Evolutionary conservation across 163 green algal genomes (phyloP), one percentile per base, ranked within the genome.

Genomic region (Volvox carteri): DNA sequence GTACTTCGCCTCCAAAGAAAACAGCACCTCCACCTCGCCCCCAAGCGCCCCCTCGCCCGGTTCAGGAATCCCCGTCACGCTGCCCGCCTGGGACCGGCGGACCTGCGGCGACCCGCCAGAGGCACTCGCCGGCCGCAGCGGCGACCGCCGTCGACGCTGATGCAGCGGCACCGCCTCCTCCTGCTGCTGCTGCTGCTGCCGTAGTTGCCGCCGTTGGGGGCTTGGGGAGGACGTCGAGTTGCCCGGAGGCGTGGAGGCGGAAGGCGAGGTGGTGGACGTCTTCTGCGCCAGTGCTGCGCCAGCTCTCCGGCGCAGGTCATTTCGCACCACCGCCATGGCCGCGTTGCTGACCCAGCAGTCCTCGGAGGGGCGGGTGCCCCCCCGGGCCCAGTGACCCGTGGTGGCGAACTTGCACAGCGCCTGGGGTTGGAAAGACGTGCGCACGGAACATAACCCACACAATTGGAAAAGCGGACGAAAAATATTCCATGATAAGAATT

Each of bases 301-400:
- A 4, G 70, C 37, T 2, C 84, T 52, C 5, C 35, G 39, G 11
- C 56, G 70, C 52, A 84, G 84, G 1, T 89, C 30, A 28, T 77
- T 58, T 0, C 84, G 84, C 14, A 89, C 54, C 54, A 52, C 84
- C 18, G 84, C 84, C 72, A 77, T 77, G 1, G 84, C 84, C 14
- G 84, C 84, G 70, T 89, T 89, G 84, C 37, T 84, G 52, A 89
- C 84, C 84, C 84, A 89, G 48, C 33, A 68, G 68, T 89, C 84
- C 41, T 78, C 84, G 2, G 84, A 28, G 30, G 84, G 72, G 0
- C 84, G 84, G 33, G 77, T 19, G 39, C 72, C 84, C 7, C 72
- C 84, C 16, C 52, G 84, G 0, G 37, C 8, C 84, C 84, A 89
- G 39, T 89, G 84, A 3, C 84, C 84, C n/a, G 72, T 89, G 72